Evolutionary conservation across 345 rosid species (phyloP), one percentile per base, ranked within the genome.

Genomic region (Populus deltoides): DNA sequence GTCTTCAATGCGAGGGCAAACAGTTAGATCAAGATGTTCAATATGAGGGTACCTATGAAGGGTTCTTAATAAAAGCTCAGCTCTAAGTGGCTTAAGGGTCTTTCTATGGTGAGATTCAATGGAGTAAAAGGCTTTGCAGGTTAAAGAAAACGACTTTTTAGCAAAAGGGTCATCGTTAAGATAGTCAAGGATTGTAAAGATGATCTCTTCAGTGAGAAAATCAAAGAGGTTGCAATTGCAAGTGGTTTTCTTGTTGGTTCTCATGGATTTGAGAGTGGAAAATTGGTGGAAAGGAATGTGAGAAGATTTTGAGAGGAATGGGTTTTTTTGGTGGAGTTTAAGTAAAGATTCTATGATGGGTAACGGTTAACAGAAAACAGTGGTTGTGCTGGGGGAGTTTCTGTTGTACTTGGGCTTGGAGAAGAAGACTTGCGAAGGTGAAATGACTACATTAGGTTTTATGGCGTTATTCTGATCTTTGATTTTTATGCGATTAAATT

Each of bases 1-100:
- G 84, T 87, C 88, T 57, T 79, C 72, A 36, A 91, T 71, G 8
- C 91, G 88, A 35, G 95, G 90, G 75, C 93, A 91, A 59, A 90
- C 89, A 55, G 89, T 83, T 83, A 90, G 87, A 85, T 91, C 90
- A 70, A 88, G 88, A 70, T 79, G 82, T 43, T 78, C 18, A 27
- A 85, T 41, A 73, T 73, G 80, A 17, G 89, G 90, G 81, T 87
- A 91, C 15, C 92, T 87, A 67, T 36, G 17, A 72, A 91, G 92
- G 81, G 86, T 66, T 66, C 79, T 49, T 7, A 88, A 82, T 78
- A 91, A 85, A 85, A 80, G 86, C 29, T 88, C 88, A 53, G 83
- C 83, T 66, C 89, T 88, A 51, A 90, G 89, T 31, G 95, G 93
- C 69, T 81, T 88, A 51, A 91, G 87, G 41, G 65, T 11, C 63